These are phyloP conservation scores for Eucalyptus sp. DNA, from an alignment of 345 rosid genomes.

Conservation along the genomic window DNA sequence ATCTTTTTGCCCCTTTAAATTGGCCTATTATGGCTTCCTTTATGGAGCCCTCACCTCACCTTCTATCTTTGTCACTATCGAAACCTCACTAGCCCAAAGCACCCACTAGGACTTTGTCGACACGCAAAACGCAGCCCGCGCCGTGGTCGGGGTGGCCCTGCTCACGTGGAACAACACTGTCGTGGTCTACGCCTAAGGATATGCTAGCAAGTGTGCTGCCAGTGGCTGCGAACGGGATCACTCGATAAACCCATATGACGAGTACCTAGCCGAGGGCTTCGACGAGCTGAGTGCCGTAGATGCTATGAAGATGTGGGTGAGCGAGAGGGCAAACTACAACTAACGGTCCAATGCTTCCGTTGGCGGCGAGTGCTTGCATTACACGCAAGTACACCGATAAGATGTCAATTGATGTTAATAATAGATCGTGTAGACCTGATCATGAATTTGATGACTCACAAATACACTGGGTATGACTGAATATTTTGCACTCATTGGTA, in stretches of 20 bases:
- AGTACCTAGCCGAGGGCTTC: conserved; percentile 39
- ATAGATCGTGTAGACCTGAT: too few relatives aligned
- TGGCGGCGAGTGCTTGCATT: conserved; percentile 41
- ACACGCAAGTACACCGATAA: conserved; percentile 28
- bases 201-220: conserved; percentile 8
- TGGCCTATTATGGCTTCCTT: too few relatives aligned
- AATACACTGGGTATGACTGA: background rate
- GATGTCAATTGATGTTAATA: too few relatives aligned
- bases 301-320: conserved; percentile 44
- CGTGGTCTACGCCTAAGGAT: conserved; percentile 29
- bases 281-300: conserved; percentile 12
- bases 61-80: background rate
- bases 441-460: background rate
- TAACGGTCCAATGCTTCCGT: conserved; percentile 34
- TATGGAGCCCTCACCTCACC: too few relatives aligned
- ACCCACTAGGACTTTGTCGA: conserved; percentile 22
- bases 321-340: conserved; percentile 34
- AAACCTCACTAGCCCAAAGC: conserved; percentile 6
- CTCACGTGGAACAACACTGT: conserved; percentile 34
- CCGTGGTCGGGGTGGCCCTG: conserved; percentile 16
- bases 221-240: conserved; percentile 26
- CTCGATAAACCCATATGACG: conserved; percentile 47
- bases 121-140: conserved; percentile 37
- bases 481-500: background rate
- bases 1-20: too few relatives aligned